Base-by-base conservation (phyloP, 306 rosid genomes). In the Urtica urens region DNA sequence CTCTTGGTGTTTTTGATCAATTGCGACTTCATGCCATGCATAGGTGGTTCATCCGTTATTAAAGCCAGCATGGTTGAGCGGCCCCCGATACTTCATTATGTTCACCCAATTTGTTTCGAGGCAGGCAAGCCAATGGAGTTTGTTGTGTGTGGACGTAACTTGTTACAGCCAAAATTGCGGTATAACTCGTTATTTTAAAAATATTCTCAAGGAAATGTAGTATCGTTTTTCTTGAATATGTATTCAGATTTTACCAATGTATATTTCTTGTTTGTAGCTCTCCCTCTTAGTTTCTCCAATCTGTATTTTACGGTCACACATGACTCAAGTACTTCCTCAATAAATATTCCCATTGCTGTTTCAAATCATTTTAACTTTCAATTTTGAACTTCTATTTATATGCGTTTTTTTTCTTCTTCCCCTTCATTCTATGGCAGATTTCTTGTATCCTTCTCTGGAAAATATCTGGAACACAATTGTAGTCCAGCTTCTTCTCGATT, bases 41-140 rank as follows among this genome's bases (percentile, higher is more conserved):
- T 74, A 92, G 99, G 73, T 34, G 78, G 74, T 53, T 55, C 68
- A 38, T 74, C 78, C 65, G 70, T 79, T 53, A 69, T 57, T 38
- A 74, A 71, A 63, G 77, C 78, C 8, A 62, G 78, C 74, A 72
- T 63, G 67, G 72, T 71, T 63, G 42, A 60, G 51, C 71, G 25
- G 42, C 78, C 88, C 25, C 99, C 99, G 41, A 92, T 66, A 71
- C 94, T 92, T 71, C 96, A 92, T 73, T 79, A 79, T 55, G 61
- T 85, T 59, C 86, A 85, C 62, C 99, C 99, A 55, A 69, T 69
- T 34, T 79, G 62, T 76, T 92, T 92, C 52, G 99, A 92, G 72
- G 99, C 96, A 42, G 99, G 99, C 28, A 85, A 81, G 63, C 87
- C 99, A 31, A 72, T 92, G 94, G 94, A 92, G 57, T 78, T 92